Evolutionary conservation across 371 early-diverging fungal genomes (phyloP), one percentile per base, ranked within the genome.

Genomic region (Mucor lusitanicus): DNA sequence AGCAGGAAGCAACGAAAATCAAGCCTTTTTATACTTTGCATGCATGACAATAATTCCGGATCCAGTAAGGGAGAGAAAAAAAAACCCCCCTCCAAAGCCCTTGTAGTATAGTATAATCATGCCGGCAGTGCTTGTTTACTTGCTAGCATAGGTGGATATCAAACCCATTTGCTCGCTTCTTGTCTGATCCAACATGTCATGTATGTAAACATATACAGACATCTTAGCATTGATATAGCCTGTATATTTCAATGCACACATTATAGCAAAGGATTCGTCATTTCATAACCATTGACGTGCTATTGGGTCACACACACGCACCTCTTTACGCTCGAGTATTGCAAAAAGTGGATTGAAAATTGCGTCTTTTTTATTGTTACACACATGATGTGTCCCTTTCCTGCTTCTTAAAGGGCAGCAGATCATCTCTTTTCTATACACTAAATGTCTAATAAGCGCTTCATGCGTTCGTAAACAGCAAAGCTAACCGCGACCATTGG

Each of bases 401-500:
- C n/a, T n/a, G n/a, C n/a, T 23, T 50, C 12, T 21, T 12, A 50
- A 50, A 44, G 19, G 30, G 30, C 30, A 6, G 44, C 17, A 44
- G 44, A 44, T 44, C n/a, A 12, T 21, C 53, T 19, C 13, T 64
- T 48, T 33, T 7, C 8, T 33, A 33, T 33, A n/a, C n/a, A n/a
- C n/a, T 67, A 67, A n/a, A 70, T 72, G 13, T 69, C 60, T 61
- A 72, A 65, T 9, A 63, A 13, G 59, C 66, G 61, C 48, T 92
- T 91, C 91, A 90, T 88, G 62, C 82, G 74, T 64, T 93, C 93
- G 74, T 97, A 97, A 0, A 89, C 90, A 63, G 86, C 90, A 78
- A 96, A 96, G 28, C 91, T 88, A 32, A 94, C 91, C 3, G 95
- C 96, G 58, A 87, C 88, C 95, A 96, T 94, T 0, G 98, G 98